phyloP scores from a whole-genome alignment of 768 basidiomycete species.

The Lanmaoa pseudosensibilis region DNA sequence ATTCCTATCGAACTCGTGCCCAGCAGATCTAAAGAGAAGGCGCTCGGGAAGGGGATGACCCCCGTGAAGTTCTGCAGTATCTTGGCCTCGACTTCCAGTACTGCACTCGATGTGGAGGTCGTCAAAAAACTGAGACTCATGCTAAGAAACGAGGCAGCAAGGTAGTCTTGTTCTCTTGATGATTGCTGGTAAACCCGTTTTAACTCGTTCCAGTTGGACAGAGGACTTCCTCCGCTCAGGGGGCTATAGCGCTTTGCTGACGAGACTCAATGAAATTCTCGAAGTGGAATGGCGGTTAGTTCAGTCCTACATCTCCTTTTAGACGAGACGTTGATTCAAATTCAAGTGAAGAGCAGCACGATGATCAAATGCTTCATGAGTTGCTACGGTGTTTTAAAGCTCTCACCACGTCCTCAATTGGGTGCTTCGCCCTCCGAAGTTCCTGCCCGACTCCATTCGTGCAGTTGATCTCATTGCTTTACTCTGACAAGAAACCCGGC shows the following conservation, averaged over 20 bases:
- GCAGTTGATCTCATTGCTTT: slow-evolving; percentile 80
- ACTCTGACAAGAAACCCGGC: slow-evolving; percentile 98
- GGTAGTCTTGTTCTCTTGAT: slow-evolving; percentile 41
- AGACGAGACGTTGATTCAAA: slow-evolving; percentile 8
- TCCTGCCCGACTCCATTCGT: slow-evolving; percentile 86
- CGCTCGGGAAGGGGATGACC: slow-evolving; percentile 51
- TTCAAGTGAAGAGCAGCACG: slow-evolving; percentile 94
- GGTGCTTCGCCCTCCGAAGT: slow-evolving; percentile 87
- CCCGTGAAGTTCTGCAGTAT: slow-evolving; percentile 69
- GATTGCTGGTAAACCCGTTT: not conserved
- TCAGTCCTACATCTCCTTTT: not conserved
- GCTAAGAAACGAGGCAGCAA: slow-evolving; percentile 88
- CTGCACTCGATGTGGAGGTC: slow-evolving; percentile 77
- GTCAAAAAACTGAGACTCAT: slow-evolving; percentile 86
- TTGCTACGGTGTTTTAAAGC: slow-evolving; percentile 93
- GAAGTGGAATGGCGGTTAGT: slow-evolving; percentile 95
- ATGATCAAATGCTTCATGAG: slow-evolving; percentile 92
- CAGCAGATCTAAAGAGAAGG: slow-evolving; percentile 52
- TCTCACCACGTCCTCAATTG: slow-evolving; percentile 83
- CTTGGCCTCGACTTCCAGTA: slow-evolving; percentile 66
- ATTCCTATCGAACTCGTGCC: slow-evolving; percentile 38
- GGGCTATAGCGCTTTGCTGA: slow-evolving; percentile 83
- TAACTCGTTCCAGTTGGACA: slow-evolving; percentile 67
- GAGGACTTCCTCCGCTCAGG: slow-evolving; percentile 79
- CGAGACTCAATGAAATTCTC: slow-evolving; percentile 84